Evolutionary conservation across 139 green algal genomes (phyloP).

Genomic region (Closterium sp.): DNA sequence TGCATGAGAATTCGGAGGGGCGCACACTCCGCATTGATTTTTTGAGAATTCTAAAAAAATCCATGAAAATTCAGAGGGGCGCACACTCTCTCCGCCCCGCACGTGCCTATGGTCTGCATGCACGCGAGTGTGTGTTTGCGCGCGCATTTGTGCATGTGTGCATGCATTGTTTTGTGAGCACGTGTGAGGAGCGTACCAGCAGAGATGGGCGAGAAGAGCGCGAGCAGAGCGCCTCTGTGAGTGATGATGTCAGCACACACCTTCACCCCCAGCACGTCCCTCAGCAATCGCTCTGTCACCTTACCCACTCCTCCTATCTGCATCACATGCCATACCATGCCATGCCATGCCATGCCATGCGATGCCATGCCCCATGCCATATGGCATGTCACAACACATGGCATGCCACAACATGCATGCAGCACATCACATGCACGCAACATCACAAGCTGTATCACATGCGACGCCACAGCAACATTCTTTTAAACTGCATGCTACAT

Average conservation of each 20-base stretch:
- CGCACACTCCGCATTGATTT: too few species aligned
- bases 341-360: not conserved
- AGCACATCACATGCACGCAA: not conserved
- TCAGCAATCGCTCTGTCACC: slow-evolving; percentile 53
- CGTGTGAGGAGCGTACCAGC: slow-evolving; percentile 2
- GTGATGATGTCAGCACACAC: slow-evolving; percentile 53
- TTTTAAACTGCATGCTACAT: too few species aligned
- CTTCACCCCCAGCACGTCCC: slow-evolving; percentile 40
- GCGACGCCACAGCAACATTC: not conserved
- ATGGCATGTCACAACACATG: not conserved
- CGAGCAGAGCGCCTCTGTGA: slow-evolving; percentile 30
- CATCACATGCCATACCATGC: not conserved
- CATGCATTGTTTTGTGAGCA: not conserved
- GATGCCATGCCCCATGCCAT: slow-evolving; percentile 1
- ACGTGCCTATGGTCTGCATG: too few species aligned
- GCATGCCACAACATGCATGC: not conserved
- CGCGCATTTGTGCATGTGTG: too few species aligned
- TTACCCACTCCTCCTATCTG: slow-evolving; percentile 57
- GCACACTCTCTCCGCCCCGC: too few species aligned
- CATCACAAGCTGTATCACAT: not conserved
- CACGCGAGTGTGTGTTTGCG: too few species aligned
- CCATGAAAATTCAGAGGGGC: too few species aligned
- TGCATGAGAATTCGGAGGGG: not conserved
- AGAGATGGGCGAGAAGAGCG: slow-evolving; percentile 48
- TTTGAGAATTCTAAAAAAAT: too few species aligned